Evolutionary conservation across 2,329 filamentous ascomycete species (phyloP).

Genomic region (Remersonia thermophila): DNA sequence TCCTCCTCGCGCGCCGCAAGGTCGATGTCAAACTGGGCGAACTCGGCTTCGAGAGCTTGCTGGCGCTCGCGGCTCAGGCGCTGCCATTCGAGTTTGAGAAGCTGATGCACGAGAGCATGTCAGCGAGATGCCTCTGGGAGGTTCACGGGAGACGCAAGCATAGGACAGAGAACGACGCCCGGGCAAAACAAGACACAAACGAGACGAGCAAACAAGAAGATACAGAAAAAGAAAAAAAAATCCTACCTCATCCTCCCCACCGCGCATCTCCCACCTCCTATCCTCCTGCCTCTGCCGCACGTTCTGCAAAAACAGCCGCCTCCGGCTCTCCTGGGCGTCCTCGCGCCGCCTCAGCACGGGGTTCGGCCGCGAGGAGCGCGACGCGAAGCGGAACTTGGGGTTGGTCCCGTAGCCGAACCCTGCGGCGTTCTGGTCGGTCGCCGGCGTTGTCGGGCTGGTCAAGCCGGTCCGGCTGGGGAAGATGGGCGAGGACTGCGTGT

Average conservation of each 20-base stretch:
- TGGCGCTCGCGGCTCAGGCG: constrained; percentile 26
- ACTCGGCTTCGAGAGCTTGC: constrained; percentile 24
- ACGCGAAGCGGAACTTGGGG: constrained; percentile 9
- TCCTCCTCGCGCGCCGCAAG: constrained; percentile 17
- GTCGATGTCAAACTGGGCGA: constrained; percentile 23
- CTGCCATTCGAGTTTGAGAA: constrained; percentile 31
- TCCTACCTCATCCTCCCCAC: constrained; percentile 48
- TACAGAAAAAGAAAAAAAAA: constrained; percentile 1
- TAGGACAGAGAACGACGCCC: neutral
- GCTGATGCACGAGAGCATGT: constrained; percentile 19
- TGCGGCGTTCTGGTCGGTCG: neutral
- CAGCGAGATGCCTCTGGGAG: too few species aligned
- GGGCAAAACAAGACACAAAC: neutral
- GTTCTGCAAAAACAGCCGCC: constrained; percentile 57
- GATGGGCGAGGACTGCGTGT: constrained; percentile 28
- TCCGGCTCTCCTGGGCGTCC: constrained; percentile 48
- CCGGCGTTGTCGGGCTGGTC: neutral
- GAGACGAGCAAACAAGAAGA: neutral
- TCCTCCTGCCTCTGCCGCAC: constrained; percentile 50
- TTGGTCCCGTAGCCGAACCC: constrained; percentile 15
- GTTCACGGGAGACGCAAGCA: too few species aligned
- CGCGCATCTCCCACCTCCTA: constrained; percentile 44
- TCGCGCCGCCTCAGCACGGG: constrained; percentile 50
- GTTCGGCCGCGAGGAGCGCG: constrained; percentile 28
- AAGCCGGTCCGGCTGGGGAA: neutral